Base-by-base conservation (phyloP, 2,329 filamentous ascomycete species). In the Raffaelea arxii region DNA sequence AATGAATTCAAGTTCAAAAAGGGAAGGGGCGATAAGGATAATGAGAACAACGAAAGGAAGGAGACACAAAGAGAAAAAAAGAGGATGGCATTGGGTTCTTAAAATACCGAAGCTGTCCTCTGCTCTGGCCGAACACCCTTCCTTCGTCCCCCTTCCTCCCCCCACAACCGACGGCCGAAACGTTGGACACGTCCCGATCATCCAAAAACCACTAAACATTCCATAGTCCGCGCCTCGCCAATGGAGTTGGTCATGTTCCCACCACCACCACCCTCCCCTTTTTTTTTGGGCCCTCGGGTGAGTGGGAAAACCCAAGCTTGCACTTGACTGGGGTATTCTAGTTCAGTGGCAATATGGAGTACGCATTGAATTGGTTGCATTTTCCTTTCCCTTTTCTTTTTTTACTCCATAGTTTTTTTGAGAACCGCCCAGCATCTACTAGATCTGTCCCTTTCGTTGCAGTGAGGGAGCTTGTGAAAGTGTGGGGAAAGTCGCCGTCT, bases 391-490 rank as follows among this genome's bases (percentile, higher is more conserved):
- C 27, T 10, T 32, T 32, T 16, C 10, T 32, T 32, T 10, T 16
- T 16, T 32, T 32, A 16, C 27, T 32, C 27, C 27, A 32, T 36
- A 36, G 32, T n/a, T n/a, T 6, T 6, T n/a, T 36, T 6, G 6
- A 10, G 16, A 12, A 36, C 32, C 16, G 32, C n/a, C n/a, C n/a
- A n/a, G n/a, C n/a, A n/a, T n/a, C n/a, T n/a, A n/a, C n/a, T n/a
- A n/a, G n/a, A n/a, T n/a, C n/a, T n/a, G n/a, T n/a, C n/a, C n/a
- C n/a, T n/a, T n/a, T n/a, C n/a, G n/a, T n/a, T n/a, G n/a, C n/a
- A n/a, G n/a, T n/a, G n/a, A n/a, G n/a, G n/a, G 44, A 51, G 56
- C 57, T 57, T 55, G 57, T 59, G 56, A 59, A 58, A 58, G 55
- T 56, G 56, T 55, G 57, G 56, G 52, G 57, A 54, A 57, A 41